A percentile compares a stretch with the other conserved stretches of the same genome.
Evolutionary conservation across 768 basidiomycete species (phyloP).

Genomic region (Crucibulum laeve): DNA sequence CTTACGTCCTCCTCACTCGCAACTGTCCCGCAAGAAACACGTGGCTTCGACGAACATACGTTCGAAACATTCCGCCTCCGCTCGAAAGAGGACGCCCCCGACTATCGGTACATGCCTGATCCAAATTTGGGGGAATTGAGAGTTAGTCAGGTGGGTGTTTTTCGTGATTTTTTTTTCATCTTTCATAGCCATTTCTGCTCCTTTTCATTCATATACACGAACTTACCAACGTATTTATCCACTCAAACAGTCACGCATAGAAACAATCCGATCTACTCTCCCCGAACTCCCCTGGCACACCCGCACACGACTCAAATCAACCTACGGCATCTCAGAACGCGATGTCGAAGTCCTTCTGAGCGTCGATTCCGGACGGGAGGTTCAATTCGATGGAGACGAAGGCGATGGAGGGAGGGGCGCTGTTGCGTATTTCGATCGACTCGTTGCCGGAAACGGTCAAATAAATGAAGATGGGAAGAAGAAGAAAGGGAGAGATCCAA

Average conservation of each 20-base stretch:
- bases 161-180: not conserved
- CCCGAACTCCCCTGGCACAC: constrained; percentile 76
- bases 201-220: not conserved
- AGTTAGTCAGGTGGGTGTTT: constrained; percentile 39
- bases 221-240: not conserved
- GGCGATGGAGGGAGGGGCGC: constrained; percentile 34
- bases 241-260: constrained; percentile 37
- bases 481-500: constrained; percentile 48
- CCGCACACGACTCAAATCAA: constrained; percentile 47
- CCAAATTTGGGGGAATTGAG: constrained; percentile 81
- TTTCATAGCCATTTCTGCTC: not conserved
- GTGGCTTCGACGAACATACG: constrained; percentile 81
- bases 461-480: constrained; percentile 4
- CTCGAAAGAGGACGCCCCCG: constrained; percentile 90
- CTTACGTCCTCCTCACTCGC: constrained; percentile 31
- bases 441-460: constrained; percentile 34
- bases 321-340: constrained; percentile 45
- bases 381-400: constrained; percentile 55
- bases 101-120: constrained; percentile 98
- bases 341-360: constrained; percentile 76
- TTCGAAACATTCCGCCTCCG: constrained; percentile 80
- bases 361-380: constrained; percentile 62
- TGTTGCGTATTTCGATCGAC: constrained; percentile 76
- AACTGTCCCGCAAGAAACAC: constrained; percentile 76
- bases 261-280: constrained; percentile 43